Evolutionary conservation across 2,329 filamentous ascomycete species (phyloP), one percentile per base, ranked within the genome.

Genomic region (Xylariaceae sp.): DNA sequence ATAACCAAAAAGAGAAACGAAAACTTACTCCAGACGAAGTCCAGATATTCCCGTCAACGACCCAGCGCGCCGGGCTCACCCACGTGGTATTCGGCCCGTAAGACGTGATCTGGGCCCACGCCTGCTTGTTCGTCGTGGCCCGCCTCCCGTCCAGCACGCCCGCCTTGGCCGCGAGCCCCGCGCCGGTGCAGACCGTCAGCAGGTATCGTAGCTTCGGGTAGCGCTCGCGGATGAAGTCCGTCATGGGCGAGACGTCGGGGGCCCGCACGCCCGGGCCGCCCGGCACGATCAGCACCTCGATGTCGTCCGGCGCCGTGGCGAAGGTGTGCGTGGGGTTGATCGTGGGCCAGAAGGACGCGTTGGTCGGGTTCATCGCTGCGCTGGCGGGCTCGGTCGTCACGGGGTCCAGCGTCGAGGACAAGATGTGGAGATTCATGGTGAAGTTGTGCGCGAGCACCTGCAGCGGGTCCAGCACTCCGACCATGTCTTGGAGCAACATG

Each of bases 171-270:
- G 80, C 72, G 5, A 85, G 65, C 2, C 76, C 75, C 2, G 79
- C 73, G 0, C 85, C 85, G 0, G 83, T 88, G 63, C 86, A 88
- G 0, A 88, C 77, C 0, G 81, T 85, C n/a, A 88, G 70, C 5
- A 85, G 61, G 54, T 80, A 82, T 41, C 73, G 67, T 6, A 84
- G 59, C 6, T 70, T 69, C 0, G 77, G 73, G 55, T 75, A 80
- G 3, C 63, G 60, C 0, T 66, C 59, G 4, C 59, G 60, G 35
- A 84, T 67, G 56, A 77, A 84, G n/a, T 76, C 68, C 3, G 66
- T 64, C 2, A 71, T 61, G 6, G 67, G 45, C 0, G 64, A 62
- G 20, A 50, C 27, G 1, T 67, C 58, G 0, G 60, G 16, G 3
- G 67, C 52, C 4, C 69, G 63, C 1, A 68, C 62, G 1, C 74